phyloP scores from a whole-genome alignment of 371 early-diverging fungal genomes.

The Dichotomocladium elegans region DNA sequence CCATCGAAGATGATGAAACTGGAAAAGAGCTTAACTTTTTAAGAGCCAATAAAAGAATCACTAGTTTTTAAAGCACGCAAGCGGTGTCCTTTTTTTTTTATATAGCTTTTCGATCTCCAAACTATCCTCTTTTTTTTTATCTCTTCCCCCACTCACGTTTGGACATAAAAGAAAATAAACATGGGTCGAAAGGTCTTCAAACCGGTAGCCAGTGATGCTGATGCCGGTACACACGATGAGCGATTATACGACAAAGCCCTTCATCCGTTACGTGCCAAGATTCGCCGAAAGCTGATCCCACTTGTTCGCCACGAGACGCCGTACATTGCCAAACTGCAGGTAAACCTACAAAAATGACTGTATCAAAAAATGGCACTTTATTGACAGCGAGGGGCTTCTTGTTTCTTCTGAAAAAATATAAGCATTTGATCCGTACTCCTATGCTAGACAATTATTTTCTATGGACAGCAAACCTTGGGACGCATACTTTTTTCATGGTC shows the following conservation, averaged over 20 bases:
- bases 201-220: conserved; percentile 31
- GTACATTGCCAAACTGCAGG: conserved; percentile 55
- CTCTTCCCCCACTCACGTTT: too few species aligned
- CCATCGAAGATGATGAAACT: too few species aligned
- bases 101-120: too few species aligned
- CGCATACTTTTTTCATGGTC: conserved; percentile 72
- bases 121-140: too few species aligned
- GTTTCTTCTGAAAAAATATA: background rate
- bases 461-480: conserved; percentile 66
- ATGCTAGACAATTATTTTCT: conserved; percentile 56
- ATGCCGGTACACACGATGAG: conserved; percentile 48
- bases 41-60: too few species aligned
- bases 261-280: conserved; percentile 38
- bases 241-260: conserved; percentile 44
- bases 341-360: conserved; percentile 9
- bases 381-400: background rate
- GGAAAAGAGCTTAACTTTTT: too few species aligned
- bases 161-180: too few species aligned
- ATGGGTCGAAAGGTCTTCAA: conserved; percentile 40
- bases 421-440: conserved; percentile 42
- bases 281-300: conserved; percentile 50
- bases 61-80: too few species aligned
- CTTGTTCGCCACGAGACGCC: conserved; percentile 54
- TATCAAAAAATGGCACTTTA: background rate
- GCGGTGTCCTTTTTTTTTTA: too few species aligned